phyloP scores from a whole-genome alignment of 2,329 filamentous ascomycete genomes.

The Immersiporthe knoxdaviesiana region DNA sequence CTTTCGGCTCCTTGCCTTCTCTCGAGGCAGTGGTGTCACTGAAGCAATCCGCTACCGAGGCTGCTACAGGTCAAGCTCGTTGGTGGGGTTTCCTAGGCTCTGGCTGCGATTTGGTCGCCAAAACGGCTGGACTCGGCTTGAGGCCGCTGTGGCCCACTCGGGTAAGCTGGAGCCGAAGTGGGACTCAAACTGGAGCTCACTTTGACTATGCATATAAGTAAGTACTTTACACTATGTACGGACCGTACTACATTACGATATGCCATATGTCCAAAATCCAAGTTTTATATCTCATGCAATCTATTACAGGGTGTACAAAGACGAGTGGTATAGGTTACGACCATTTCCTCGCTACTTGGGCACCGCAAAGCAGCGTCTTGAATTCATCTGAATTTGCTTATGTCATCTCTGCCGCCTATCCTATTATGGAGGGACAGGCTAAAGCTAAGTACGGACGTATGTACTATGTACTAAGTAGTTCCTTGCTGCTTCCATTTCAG shows the following conservation, averaged over 20 bases:
- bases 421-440: not conserved
- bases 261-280: not conserved
- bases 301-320: not conserved
- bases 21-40: constrained; percentile 1
- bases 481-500: too few relatives aligned
- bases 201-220: not conserved
- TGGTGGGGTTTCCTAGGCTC: not conserved
- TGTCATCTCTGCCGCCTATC: not conserved
- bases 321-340: not conserved
- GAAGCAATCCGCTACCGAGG: not conserved
- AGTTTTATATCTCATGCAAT: not conserved
- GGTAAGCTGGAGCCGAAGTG: constrained; percentile 15
- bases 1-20: not conserved
- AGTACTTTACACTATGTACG: not conserved
- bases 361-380: not conserved
- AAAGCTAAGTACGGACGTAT: too few relatives aligned
- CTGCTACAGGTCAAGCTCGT: not conserved
- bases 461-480: too few relatives aligned
- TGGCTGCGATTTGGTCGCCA: not conserved
- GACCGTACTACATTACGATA: too few relatives aligned
- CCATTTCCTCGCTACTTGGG: not conserved
- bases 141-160: not conserved
- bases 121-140: constrained; percentile 15
- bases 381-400: not conserved
- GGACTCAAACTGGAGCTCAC: not conserved